phyloP scores from a whole-genome alignment of 2,329 filamentous ascomycete species.

The Coniella vitis region DNA sequence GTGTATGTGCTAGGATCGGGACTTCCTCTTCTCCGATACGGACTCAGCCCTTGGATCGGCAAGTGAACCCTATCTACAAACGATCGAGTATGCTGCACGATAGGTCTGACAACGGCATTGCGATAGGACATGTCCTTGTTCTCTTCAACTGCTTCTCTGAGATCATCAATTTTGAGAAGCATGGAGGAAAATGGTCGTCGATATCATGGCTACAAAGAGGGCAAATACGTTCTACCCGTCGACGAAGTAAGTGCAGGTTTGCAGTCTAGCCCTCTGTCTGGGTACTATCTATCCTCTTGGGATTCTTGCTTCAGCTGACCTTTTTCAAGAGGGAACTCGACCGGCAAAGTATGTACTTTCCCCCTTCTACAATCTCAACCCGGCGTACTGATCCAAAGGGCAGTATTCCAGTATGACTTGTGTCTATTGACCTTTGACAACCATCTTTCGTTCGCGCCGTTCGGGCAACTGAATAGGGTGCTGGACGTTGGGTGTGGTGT shows the following conservation, averaged over 20 bases:
- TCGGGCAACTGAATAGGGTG: slow-evolving; percentile 33
- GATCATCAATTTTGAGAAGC: slow-evolving; percentile 24
- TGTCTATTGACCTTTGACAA: slow-evolving; percentile 37
- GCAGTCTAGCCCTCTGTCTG: too few species aligned
- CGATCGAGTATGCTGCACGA: background rate
- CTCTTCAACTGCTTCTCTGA: slow-evolving; percentile 27
- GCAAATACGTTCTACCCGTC: slow-evolving; percentile 31
- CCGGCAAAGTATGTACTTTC: slow-evolving; percentile 21
- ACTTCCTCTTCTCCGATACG: slow-evolving; percentile 16
- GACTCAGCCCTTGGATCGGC: slow-evolving; percentile 26
- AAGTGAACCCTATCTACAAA: slow-evolving; percentile 8
- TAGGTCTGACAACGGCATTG: slow-evolving; percentile 1
- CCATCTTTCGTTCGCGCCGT: slow-evolving; percentile 37
- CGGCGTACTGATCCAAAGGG: background rate
- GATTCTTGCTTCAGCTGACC: slow-evolving; percentile 2
- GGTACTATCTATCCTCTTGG: too few species aligned
- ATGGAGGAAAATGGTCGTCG: slow-evolving; percentile 31
- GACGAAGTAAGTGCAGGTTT: slow-evolving; percentile 25
- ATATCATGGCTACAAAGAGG: slow-evolving; percentile 32
- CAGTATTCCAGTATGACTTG: slow-evolving; percentile 29
- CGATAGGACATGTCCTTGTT: slow-evolving; percentile 23
- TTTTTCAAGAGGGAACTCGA: slow-evolving; percentile 29
- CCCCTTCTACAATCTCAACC: background rate
- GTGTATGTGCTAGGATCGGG: slow-evolving; percentile 5
- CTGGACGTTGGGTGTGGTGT: slow-evolving; percentile 47